These are phyloP conservation scores for Oryza glumipatula DNA, from an alignment of 176 grass and related monocot genomes.

Conservation along the genomic window DNA sequence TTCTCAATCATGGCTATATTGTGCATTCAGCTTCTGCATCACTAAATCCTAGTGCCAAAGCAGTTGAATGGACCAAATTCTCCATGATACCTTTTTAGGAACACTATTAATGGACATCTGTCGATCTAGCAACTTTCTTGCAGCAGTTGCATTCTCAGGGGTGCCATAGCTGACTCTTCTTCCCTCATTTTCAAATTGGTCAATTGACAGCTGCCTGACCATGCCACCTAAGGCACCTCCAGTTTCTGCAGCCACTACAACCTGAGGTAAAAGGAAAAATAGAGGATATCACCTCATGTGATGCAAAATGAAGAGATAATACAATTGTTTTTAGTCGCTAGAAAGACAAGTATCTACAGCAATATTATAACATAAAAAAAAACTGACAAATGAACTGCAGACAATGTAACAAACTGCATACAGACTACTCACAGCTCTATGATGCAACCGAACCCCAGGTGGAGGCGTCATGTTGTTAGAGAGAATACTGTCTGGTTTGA, in stretches of 20 bases:
- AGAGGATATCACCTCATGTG: slow-evolving; percentile 13
- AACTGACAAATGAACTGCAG: slow-evolving; percentile 25
- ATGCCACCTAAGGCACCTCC: slow-evolving; percentile 97
- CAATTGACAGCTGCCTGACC: slow-evolving; percentile 97
- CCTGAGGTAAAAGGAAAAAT: slow-evolving; percentile 44
- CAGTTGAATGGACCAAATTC: slow-evolving; percentile 14
- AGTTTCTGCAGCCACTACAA: slow-evolving; percentile 96
- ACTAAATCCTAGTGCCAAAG: slow-evolving; percentile 10
- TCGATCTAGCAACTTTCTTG: slow-evolving; percentile 89
- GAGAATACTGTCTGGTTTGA: slow-evolving; percentile 66
- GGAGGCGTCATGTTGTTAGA: slow-evolving; percentile 58
- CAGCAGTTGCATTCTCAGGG: slow-evolving; percentile 90
- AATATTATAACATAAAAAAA: slow-evolving; percentile 20
- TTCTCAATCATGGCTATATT: slow-evolving; percentile 13
- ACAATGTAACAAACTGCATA: slow-evolving; percentile 22
- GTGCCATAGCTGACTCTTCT: slow-evolving; percentile 97
- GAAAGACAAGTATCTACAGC: background rate
- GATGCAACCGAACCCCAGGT: slow-evolving; percentile 93
- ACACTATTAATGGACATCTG: slow-evolving; percentile 99
- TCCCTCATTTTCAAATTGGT: slow-evolving; percentile 99
- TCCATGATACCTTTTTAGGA: slow-evolving; percentile 81
- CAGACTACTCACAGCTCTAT: slow-evolving; percentile 94
- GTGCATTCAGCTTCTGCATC: background rate
- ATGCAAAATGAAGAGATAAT: background rate
- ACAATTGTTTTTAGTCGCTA: slow-evolving; percentile 4